Evolutionary conservation across 139 green algal genomes (phyloP), one percentile per base, ranked within the genome.

Genomic region (Chlamydomonas sphaeroides): DNA sequence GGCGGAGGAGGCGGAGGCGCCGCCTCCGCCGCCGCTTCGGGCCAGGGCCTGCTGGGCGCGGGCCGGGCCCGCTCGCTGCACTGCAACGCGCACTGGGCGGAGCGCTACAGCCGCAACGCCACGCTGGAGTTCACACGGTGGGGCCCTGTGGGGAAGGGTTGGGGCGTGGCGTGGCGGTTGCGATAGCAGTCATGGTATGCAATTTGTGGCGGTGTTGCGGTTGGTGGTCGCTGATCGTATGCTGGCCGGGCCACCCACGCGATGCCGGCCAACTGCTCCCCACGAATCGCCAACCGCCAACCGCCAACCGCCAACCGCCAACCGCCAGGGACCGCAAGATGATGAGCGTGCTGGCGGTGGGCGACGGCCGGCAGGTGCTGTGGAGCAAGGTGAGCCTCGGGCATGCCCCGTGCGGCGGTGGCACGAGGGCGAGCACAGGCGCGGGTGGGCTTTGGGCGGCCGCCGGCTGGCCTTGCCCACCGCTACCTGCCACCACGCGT

Each of bases 321-420:
- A 45, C 65, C n/a, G n/a, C n/a, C 70, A 80, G 72, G 5, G 83
- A 86, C 84, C 91, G 96, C 57, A 99, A 99, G 88, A 97, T 96
- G 87, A 99, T 99, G 96, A 95, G 88, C 39, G 94, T 96, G 65
- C 83, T 98, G 28, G 90, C 79, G 51, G 45, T 65, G 28, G 79
- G 79, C 26, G 73, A 65, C 11, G 73, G 53, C 2, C 65, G 72
- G n/a, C 57, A 59, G n/a, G 32, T 86, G 28, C 75, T 96, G 72
- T 92, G 93, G 38, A 74, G 56, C 79, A 97, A 99, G 86, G 96
- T 77, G 51, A 48, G n/a, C n/a, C n/a, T n/a, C n/a, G n/a, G n/a
- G n/a, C n/a, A n/a, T n/a, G n/a, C n/a, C n/a, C n/a, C n/a, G n/a
- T n/a, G n/a, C n/a, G n/a, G n/a, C n/a, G n/a, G n/a, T n/a, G n/a